Evolutionary conservation across 2,329 filamentous ascomycete species (phyloP).

Genomic region (Periconia sp.): DNA sequence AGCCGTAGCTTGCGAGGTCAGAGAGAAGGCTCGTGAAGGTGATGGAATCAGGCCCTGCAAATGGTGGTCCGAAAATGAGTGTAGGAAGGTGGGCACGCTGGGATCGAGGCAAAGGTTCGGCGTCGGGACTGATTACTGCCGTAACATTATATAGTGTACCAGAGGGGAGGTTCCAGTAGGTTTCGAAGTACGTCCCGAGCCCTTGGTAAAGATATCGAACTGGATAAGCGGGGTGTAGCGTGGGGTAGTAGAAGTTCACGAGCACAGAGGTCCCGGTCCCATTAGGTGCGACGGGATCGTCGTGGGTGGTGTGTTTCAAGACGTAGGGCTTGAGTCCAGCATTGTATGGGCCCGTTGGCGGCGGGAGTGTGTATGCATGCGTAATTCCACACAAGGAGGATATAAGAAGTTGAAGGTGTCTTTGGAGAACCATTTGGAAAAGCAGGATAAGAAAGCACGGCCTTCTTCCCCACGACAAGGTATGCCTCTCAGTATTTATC

Average conservation of each 20-base stretch:
- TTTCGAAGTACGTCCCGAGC: slow-evolving; percentile 6
- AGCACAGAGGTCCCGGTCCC: slow-evolving; percentile 11
- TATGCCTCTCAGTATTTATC: too few relatives aligned
- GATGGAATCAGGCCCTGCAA: slow-evolving; percentile 14
- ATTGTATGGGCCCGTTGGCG: slow-evolving; percentile 15
- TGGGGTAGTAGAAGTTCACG: slow-evolving; percentile 18
- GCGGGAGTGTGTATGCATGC: slow-evolving; percentile 7
- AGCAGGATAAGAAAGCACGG: too few relatives aligned
- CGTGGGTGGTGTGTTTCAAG: slow-evolving; percentile 10
- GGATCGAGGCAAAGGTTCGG: slow-evolving; percentile 1
- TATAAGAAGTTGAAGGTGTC: too few relatives aligned
- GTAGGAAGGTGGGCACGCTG: slow-evolving; percentile 7
- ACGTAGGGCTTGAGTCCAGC: slow-evolving; percentile 14
- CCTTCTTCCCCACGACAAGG: too few relatives aligned
- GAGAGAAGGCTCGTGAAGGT: slow-evolving; percentile 11
- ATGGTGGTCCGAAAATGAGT: slow-evolving; percentile 12
- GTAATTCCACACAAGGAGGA: too few relatives aligned
- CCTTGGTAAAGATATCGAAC: slow-evolving; percentile 6
- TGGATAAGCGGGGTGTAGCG: not conserved
- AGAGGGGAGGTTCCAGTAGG: slow-evolving; percentile 2
- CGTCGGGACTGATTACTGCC: slow-evolving; percentile 1
- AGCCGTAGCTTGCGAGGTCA: slow-evolving; percentile 13
- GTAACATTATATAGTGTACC: slow-evolving; percentile 8
- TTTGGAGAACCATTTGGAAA: too few relatives aligned
- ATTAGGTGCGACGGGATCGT: slow-evolving; percentile 16